Evolutionary conservation across 2,329 filamentous ascomycete genomes (phyloP).

Genomic region (Onygena corvina): DNA sequence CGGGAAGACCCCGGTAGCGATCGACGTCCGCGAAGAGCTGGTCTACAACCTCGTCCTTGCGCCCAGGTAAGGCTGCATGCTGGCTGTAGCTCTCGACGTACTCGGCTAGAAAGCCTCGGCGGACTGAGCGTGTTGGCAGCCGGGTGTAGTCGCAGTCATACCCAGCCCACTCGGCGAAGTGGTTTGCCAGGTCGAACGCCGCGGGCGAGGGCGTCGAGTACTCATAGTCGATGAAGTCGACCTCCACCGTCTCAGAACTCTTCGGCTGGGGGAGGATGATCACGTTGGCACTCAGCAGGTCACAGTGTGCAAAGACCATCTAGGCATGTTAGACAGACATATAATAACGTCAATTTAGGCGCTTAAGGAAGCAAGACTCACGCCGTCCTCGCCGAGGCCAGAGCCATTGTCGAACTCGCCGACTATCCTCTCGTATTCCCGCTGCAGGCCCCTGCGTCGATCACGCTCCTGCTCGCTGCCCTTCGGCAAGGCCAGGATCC

Average conservation of each 20-base stretch:
- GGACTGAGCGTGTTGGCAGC: conserved; percentile 64
- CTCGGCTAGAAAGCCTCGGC: conserved; percentile 67
- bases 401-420: conserved; percentile 61
- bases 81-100: conserved; percentile 67
- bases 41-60: conserved; percentile 51
- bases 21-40: conserved; percentile 73
- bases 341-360: neutral
- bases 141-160: conserved; percentile 86
- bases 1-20: conserved; percentile 73
- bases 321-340: conserved; percentile 27
- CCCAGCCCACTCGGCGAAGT: conserved; percentile 96
- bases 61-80: conserved; percentile 31
- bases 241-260: conserved; percentile 44
- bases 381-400: conserved; percentile 62
- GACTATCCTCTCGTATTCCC: conserved; percentile 60
- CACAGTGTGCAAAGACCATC: conserved; percentile 90
- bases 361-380: conserved; percentile 29
- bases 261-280: conserved; percentile 52
- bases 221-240: conserved; percentile 95
- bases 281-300: conserved; percentile 90
- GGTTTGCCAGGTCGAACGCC: conserved; percentile 93
- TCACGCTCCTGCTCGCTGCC: conserved; percentile 56
- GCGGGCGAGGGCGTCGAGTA: conserved; percentile 90
- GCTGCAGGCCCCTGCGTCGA: conserved; percentile 57
- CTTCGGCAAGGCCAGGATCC: conserved; percentile 74